A percentile compares a stretch with the other conserved stretches of the same genome.
Conservation (phyloP, 2,329 filamentous ascomycete genomes). For the Metarhizium robertsii region DNA sequence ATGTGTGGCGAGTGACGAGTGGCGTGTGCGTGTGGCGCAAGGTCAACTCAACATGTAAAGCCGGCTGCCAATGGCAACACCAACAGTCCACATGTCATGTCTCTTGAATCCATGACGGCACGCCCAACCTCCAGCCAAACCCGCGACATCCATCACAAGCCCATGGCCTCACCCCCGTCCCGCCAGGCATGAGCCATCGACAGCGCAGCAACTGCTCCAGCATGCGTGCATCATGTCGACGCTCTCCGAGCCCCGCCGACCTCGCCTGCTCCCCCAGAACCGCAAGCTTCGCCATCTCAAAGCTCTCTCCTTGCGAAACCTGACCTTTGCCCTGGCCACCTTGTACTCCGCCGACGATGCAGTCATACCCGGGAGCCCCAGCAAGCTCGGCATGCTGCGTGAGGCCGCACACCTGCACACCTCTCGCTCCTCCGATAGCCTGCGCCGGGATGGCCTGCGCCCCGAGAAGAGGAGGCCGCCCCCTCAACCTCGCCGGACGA, state of each 20-base stretch:
- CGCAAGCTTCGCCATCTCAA: slow-evolving; percentile 81
- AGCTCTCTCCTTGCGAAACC: slow-evolving; percentile 78
- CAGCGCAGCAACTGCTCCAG: slow-evolving; percentile 2
- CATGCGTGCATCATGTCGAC: slow-evolving; percentile 22
- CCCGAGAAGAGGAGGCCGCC: slow-evolving; percentile 7
- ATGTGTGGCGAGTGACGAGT: too few relatives aligned
- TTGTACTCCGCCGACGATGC: slow-evolving; percentile 70
- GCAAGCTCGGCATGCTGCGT: slow-evolving; percentile 49
- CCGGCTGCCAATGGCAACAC: too few relatives aligned
- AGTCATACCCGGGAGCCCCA: slow-evolving; percentile 59
- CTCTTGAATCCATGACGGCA: too few relatives aligned
- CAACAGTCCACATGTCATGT: too few relatives aligned
- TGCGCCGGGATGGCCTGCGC: slow-evolving; percentile 7
- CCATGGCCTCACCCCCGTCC: too few relatives aligned
- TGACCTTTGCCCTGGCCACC: slow-evolving; percentile 55
- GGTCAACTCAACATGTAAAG: too few relatives aligned
- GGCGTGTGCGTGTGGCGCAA: too few relatives aligned
- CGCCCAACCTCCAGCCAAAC: too few relatives aligned
- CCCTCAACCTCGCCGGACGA: slow-evolving; percentile 32
- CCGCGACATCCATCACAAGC: too few relatives aligned
- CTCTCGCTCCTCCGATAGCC: slow-evolving; percentile 33
- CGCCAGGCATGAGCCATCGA: neutral
- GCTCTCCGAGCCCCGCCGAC: slow-evolving; percentile 30
- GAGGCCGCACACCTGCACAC: slow-evolving; percentile 41
- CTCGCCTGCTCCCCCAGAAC: slow-evolving; percentile 60